Evolutionary conservation across 371 early-diverging fungal species (phyloP).

Genomic region (Chytridium lagenaria): DNA sequence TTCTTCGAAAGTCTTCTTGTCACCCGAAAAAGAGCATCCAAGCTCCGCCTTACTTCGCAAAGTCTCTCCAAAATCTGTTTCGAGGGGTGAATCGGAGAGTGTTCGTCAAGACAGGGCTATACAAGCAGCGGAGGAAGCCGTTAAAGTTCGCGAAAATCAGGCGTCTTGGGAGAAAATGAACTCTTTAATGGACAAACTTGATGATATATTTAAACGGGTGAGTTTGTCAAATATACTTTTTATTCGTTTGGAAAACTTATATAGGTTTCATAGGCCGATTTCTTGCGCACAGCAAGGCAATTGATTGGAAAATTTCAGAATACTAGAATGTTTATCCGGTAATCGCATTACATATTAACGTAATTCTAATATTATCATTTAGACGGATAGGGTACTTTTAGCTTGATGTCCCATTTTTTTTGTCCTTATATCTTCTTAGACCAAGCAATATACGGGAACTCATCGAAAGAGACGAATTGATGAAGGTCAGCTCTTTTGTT

Average conservation of each 20-base stretch:
- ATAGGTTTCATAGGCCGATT: conserved; percentile 42
- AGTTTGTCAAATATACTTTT: conserved; percentile 14
- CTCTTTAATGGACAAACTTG: conserved; percentile 16
- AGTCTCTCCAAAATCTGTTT: neutral
- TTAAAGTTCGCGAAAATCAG: conserved; percentile 27
- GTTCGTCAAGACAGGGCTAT: conserved; percentile 32
- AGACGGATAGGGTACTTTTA: neutral
- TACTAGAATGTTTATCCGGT: conserved; percentile 62
- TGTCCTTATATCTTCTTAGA: too few relatives aligned
- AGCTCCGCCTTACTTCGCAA: too few relatives aligned
- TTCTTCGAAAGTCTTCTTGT: too few relatives aligned
- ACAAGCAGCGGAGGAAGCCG: conserved; percentile 29
- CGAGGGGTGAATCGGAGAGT: neutral
- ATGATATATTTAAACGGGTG: conserved; percentile 31
- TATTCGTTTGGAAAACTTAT: neutral
- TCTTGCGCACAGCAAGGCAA: conserved; percentile 43
- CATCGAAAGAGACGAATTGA: neutral
- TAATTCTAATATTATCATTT: conserved; percentile 8
- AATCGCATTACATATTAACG: neutral
- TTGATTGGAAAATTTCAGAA: conserved; percentile 58
- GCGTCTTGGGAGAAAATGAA: conserved; percentile 27
- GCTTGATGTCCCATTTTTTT: neutral
- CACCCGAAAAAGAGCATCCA: too few relatives aligned
- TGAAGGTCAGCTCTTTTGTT: too few relatives aligned
- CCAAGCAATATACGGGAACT: neutral